Base-by-base conservation (phyloP, 2,329 filamentous ascomycete species). In the Colletotrichum incanum region DNA sequence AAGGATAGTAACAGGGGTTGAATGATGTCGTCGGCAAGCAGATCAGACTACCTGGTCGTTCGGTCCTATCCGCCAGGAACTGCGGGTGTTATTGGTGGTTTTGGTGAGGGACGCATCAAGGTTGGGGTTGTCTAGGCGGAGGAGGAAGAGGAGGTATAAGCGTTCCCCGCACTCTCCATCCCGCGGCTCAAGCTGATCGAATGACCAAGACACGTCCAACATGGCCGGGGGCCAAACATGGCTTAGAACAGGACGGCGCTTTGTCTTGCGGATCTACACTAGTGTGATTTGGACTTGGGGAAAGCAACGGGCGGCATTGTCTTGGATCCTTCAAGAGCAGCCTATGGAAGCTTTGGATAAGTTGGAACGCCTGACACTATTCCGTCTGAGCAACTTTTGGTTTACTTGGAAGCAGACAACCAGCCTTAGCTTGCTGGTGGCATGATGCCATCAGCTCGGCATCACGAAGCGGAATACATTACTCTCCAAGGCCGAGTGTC, bases 21-120 rank as follows among this genome's bases (percentile, higher is more conserved):
- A 43, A 26, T 37, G 20, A 56, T 70, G 66, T 65, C 65, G 65
- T 65, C 70, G 60, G 60, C 70, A 72, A 69, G 65, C 47, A 64
- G 70, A 65, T 69, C 54, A 72, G 37, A 69, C 59, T 65, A 65
- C 65, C 54, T 70, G 34, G 66, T 56, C 39, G 65, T 65, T 72
- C 66, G 70, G 65, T 55, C 54, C 59, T 65, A 70, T 70, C 65
- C 66, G 70, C 47, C 60, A 65, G 60, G 31, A 60, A 61, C 65
- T 61, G 59, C 28, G 60, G 31, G 37, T 65, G 45, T 65, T 41
- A 72, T 72, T 70, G 70, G 70, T 56, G 60, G 54, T 49, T 49
- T 55, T 60, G 55, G 43, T 34, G 45, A 59, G 59, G 39, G 49
- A n/a, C 39, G 64, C 26, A 55, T 60, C 45, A 59, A 56, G 39